A percentile compares a stretch with the other conserved stretches of the same genome.
Evolutionary conservation across 2,329 filamentous ascomycete species (phyloP).

Genomic region (Epichloe bromicola): DNA sequence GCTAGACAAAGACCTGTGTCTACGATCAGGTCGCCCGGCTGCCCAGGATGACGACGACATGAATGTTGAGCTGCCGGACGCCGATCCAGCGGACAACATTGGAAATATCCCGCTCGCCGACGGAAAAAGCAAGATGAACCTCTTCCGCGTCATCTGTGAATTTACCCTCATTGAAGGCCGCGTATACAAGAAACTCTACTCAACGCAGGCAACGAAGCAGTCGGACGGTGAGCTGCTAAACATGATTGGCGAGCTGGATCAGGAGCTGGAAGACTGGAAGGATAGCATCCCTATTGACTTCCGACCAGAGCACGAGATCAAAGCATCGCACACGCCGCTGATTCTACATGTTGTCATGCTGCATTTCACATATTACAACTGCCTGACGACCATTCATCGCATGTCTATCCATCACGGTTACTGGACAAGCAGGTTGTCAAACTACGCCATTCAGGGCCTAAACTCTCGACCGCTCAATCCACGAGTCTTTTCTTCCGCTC

Average conservation of each 20-base stretch:
- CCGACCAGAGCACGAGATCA: slow-evolving; percentile 93
- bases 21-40: slow-evolving; percentile 45
- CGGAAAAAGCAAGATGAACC: slow-evolving; percentile 83
- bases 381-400: slow-evolving; percentile 89
- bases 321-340: slow-evolving; percentile 81
- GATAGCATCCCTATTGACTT: slow-evolving; percentile 91
- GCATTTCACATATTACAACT: slow-evolving; percentile 97
- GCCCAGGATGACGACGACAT: slow-evolving; percentile 59
- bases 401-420: slow-evolving; percentile 98
- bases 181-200: slow-evolving; percentile 88
- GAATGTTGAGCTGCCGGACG: slow-evolving; percentile 91
- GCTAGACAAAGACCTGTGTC: slow-evolving; percentile 49
- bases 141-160: slow-evolving; percentile 86
- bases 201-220: slow-evolving; percentile 81
- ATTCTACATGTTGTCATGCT: slow-evolving; percentile 88
- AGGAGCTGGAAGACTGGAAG: slow-evolving; percentile 87
- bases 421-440: slow-evolving; percentile 90
- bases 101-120: slow-evolving; percentile 86
- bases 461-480: slow-evolving; percentile 88
- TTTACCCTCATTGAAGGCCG: slow-evolving; percentile 86
- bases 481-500: slow-evolving; percentile 84
- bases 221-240: slow-evolving; percentile 87
- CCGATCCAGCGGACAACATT: slow-evolving; percentile 81
- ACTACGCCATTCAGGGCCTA: slow-evolving; percentile 87
- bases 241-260: slow-evolving; percentile 89